Evolutionary conservation across 495 filamentous ascomycete species (phyloP).

Genomic region (Lophium mytilinum): DNA sequence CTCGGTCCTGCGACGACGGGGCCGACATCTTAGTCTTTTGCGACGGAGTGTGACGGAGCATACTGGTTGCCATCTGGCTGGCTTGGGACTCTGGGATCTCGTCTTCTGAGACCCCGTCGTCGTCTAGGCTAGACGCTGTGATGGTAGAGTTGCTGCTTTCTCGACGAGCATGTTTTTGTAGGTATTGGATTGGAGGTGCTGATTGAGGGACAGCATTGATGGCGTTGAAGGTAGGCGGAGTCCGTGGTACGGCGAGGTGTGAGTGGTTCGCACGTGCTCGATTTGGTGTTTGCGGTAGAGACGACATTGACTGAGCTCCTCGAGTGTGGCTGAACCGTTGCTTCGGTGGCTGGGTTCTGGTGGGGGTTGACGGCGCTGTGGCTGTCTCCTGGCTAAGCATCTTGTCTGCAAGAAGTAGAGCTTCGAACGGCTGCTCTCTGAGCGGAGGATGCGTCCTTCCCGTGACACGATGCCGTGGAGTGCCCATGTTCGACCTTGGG

Average conservation of each 20-base stretch:
- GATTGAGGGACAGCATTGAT: slow-evolving; percentile 41
- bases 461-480: slow-evolving; percentile 17
- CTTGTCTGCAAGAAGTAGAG: slow-evolving; percentile 63
- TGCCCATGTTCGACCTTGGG: slow-evolving; percentile 37
- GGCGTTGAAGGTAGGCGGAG: slow-evolving; percentile 42
- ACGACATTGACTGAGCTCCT: slow-evolving; percentile 67
- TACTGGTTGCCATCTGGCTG: slow-evolving; percentile 42
- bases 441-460: slow-evolving; percentile 7
- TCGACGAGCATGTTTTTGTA: slow-evolving; percentile 33
- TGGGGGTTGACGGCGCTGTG: slow-evolving; percentile 58
- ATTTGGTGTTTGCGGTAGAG: slow-evolving; percentile 68
- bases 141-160: slow-evolving; percentile 83
- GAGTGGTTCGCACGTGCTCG: slow-evolving; percentile 27
- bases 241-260: slow-evolving; percentile 22
- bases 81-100: slow-evolving; percentile 48
- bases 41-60: slow-evolving; percentile 42
- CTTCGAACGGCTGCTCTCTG: slow-evolving; percentile 53
- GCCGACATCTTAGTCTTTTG: slow-evolving; percentile 9
- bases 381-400: slow-evolving; percentile 66
- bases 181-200: slow-evolving; percentile 50
- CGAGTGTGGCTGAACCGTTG: slow-evolving; percentile 53
- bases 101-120: slow-evolving; percentile 33
- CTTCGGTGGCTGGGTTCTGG: slow-evolving; percentile 37
- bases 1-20: slow-evolving; percentile 8
- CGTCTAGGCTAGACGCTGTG: slow-evolving; percentile 62